Conservation (phyloP, 331 rosid genomes). For the Arachis monticola region DNA sequence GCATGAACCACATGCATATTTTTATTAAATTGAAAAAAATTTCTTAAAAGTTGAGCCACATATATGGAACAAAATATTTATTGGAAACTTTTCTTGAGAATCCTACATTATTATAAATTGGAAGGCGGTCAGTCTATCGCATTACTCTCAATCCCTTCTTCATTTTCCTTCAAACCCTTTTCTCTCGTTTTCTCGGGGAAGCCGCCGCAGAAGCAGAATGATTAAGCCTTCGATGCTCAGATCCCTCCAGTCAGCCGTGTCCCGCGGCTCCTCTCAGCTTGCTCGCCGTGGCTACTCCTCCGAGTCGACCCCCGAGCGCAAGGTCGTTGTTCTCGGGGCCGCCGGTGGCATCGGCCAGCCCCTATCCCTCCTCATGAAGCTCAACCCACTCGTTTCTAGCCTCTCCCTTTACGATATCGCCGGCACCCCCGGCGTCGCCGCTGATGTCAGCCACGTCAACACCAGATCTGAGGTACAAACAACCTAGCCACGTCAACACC, state of each 20-base stretch:
- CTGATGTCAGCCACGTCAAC: conserved; percentile 91
- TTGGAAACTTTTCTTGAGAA: too few species aligned
- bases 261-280: conserved; percentile 43
- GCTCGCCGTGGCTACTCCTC: conserved; percentile 56
- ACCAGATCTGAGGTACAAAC: conserved; percentile 83
- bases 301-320: conserved; percentile 68
- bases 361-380: conserved; percentile 89
- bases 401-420: conserved; percentile 92
- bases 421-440: conserved; percentile 96
- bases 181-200: background rate
- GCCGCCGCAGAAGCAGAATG: conserved; percentile 3
- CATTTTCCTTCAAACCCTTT: background rate
- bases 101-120: too few species aligned
- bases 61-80: too few species aligned
- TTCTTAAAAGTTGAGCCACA: too few species aligned
- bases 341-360: conserved; percentile 98
- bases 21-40: too few species aligned
- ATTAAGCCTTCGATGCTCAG: conserved; percentile 76
- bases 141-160: background rate
- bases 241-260: conserved; percentile 60
- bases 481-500: background rate
- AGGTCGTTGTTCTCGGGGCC: conserved; percentile 88
- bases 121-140: too few species aligned
- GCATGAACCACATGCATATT: too few species aligned
- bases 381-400: conserved; percentile 81